A percentile compares a stretch with the other conserved stretches of the same genome.
Evolutionary conservation across 2,329 filamentous ascomycete species (phyloP).

Genomic region (Aspergillus hortae): DNA sequence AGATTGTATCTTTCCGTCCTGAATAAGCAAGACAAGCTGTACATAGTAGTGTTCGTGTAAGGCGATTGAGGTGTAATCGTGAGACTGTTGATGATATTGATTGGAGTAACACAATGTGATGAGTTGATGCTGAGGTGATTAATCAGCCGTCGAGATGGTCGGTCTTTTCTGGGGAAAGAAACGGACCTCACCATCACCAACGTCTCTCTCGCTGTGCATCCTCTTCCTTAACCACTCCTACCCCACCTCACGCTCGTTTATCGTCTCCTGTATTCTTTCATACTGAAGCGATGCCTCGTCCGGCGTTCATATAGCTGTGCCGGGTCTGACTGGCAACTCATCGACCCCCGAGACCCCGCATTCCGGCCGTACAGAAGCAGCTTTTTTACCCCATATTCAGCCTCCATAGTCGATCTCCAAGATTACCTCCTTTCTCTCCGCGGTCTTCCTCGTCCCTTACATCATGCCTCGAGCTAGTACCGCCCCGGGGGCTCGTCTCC

Average conservation of each 20-base stretch:
- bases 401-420: not conserved
- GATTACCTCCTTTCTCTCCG: not conserved
- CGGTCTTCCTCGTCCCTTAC: not conserved
- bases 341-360: not conserved
- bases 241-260: not conserved
- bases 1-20: conserved; percentile 43
- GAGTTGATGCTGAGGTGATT: not conserved
- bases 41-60: not conserved
- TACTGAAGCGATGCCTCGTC: not conserved
- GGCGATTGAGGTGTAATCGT: not conserved
- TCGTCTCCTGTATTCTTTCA: not conserved
- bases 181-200: not conserved
- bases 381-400: not conserved
- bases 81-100: not conserved
- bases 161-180: conserved; percentile 2
- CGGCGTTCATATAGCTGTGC: not conserved
- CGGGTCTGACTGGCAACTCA: not conserved
- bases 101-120: not conserved
- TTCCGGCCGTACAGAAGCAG: not conserved
- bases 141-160: not conserved
- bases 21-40: conserved; percentile 10
- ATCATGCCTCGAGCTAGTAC: conserved; percentile 32
- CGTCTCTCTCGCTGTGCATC: not conserved
- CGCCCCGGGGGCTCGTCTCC: conserved; percentile 27
- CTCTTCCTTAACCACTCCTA: not conserved